Evolutionary conservation across 2,329 filamentous ascomycete species (phyloP).

Genomic region (Monilinia polystroma): DNA sequence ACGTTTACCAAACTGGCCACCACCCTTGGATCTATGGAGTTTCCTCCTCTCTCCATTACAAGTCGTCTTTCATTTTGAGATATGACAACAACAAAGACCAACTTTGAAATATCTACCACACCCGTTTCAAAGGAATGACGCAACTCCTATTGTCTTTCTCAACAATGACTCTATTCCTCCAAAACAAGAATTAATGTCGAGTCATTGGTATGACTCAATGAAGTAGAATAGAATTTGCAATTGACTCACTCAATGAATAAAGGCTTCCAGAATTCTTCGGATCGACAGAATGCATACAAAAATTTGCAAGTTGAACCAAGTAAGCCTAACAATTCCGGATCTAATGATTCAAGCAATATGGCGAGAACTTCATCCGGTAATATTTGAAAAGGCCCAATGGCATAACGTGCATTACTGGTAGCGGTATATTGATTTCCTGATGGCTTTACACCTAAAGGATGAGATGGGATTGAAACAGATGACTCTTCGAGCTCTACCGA

Average conservation of each 20-base stretch:
- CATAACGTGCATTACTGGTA: conserved; percentile 63
- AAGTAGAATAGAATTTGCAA: conserved; percentile 1
- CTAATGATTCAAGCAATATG: conserved; percentile 72
- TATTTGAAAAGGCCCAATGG: conserved; percentile 62
- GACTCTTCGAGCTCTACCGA: conserved; percentile 44
- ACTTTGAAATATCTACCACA: neutral
- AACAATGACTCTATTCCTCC: neutral
- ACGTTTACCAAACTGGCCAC: neutral
- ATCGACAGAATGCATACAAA: conserved; percentile 78
- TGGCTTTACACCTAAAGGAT: conserved; percentile 83
- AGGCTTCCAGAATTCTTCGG: conserved; percentile 86
- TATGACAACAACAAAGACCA: neutral
- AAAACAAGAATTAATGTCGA: neutral
- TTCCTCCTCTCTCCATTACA: neutral
- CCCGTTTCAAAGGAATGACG: conserved; percentile 4
- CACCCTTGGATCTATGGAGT: neutral
- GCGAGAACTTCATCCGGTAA: conserved; percentile 81
- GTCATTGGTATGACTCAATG: neutral
- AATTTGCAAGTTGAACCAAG: conserved; percentile 81
- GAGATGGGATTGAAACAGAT: conserved; percentile 62
- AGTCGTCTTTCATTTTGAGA: neutral
- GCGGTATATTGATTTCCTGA: conserved; percentile 77
- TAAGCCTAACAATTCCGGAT: conserved; percentile 58
- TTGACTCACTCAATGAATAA: conserved; percentile 80
- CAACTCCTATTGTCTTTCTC: neutral